Percentiles rank a stretch among this genome's conserved stretches.
These are phyloP conservation scores for Phytopythium delawarense DNA, from an alignment of 352 stramenopile genomes.

Conservation along the genomic window DNA sequence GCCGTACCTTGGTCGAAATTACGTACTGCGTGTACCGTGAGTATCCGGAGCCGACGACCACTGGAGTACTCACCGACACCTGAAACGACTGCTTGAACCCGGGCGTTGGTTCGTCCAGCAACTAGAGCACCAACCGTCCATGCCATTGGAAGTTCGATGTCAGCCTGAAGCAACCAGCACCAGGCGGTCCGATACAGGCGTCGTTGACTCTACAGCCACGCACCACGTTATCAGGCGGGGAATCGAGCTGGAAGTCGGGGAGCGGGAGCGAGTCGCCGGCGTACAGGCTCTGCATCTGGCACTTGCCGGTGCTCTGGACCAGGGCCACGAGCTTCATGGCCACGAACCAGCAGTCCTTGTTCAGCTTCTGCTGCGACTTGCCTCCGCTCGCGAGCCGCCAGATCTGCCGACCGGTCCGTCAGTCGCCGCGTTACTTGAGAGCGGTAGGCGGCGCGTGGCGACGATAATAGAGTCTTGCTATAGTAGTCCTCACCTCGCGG, in stretches of 20 bases:
- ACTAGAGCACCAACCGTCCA: slow-evolving; percentile 23
- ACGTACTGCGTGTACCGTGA: slow-evolving; percentile 87
- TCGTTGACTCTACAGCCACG: neutral
- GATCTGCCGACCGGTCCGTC: slow-evolving; percentile 36
- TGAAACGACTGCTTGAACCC: slow-evolving; percentile 63
- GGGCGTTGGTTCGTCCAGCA: slow-evolving; percentile 37
- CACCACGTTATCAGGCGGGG: slow-evolving; percentile 77
- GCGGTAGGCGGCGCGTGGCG: neutral
- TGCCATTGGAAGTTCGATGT: neutral
- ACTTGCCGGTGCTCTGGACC: slow-evolving; percentile 79
- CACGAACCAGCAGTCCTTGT: slow-evolving; percentile 89
- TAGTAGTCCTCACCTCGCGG: slow-evolving; percentile 41
- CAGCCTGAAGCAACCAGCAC: neutral
- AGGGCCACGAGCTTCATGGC: slow-evolving; percentile 88
- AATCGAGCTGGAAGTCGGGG: slow-evolving; percentile 78
- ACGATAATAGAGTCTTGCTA: neutral
- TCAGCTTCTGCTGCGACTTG: slow-evolving; percentile 82
- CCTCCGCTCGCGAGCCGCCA: slow-evolving; percentile 86
- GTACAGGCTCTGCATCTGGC: slow-evolving; percentile 82
- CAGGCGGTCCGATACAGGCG: too few species aligned
- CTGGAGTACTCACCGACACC: slow-evolving; percentile 72
- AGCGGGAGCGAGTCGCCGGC: slow-evolving; percentile 61
- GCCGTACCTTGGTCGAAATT: slow-evolving; percentile 74
- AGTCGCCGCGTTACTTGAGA: neutral
- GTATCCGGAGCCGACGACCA: slow-evolving; percentile 78